Percentiles rank a stretch among this genome's conserved stretches.
Conservation (phyloP, 331 rosid genomes). For the Erythrophleum ivorense region DNA sequence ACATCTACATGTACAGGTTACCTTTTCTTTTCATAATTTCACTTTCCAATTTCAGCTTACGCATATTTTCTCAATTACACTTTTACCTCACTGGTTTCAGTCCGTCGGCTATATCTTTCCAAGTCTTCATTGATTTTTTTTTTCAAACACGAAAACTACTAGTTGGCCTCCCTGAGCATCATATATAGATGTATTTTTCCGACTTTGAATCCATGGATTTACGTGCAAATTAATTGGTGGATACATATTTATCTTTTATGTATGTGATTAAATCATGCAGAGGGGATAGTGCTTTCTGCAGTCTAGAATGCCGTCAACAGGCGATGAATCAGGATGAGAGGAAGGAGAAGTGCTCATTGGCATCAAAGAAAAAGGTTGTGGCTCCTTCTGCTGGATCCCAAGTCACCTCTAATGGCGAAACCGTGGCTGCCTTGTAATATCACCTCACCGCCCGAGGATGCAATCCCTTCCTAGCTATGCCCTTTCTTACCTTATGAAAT, state of each 20-base stretch:
- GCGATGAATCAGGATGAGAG: constrained; percentile 88
- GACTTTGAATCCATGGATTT: neutral
- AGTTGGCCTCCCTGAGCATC: too few species aligned
- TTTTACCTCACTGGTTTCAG: neutral
- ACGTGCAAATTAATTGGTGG: neutral
- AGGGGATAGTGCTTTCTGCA: constrained; percentile 89
- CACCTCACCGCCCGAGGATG: neutral
- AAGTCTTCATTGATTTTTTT: too few species aligned
- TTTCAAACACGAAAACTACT: too few species aligned
- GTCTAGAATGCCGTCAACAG: constrained; percentile 83
- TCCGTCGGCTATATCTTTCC: neutral
- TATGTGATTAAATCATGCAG: constrained; percentile 47
- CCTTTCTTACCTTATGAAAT: neutral
- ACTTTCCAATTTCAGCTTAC: neutral
- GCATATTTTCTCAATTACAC: neutral
- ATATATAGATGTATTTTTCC: neutral
- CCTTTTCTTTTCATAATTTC: neutral
- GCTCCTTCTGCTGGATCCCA: constrained; percentile 44
- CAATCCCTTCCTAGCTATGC: neutral
- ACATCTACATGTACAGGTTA: constrained; percentile 93
- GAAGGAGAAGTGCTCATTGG: constrained; percentile 58
- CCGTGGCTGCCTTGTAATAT: constrained; percentile 53
- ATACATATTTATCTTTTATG: neutral
- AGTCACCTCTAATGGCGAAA: constrained; percentile 54
- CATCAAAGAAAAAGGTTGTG: constrained; percentile 51